phyloP scores from a whole-genome alignment of 2,329 filamentous ascomycete species.

The Phialophora expanda region DNA sequence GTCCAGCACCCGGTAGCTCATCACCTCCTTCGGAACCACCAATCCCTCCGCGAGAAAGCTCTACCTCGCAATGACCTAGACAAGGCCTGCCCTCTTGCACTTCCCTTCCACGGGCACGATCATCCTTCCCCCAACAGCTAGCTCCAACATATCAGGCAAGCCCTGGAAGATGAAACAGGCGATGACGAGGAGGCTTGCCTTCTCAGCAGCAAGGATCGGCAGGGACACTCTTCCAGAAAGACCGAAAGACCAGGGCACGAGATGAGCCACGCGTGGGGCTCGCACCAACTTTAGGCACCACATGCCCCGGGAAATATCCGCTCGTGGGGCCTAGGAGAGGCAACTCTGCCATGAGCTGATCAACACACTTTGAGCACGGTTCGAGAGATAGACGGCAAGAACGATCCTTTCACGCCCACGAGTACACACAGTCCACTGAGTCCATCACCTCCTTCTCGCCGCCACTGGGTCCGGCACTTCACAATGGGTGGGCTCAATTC shows the following conservation, averaged over 20 bases:
- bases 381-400: not conserved
- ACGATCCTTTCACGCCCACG: not conserved
- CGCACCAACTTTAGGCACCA: constrained; percentile 1
- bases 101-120: constrained; percentile 11
- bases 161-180: not conserved
- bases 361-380: not conserved
- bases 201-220: constrained; percentile 13
- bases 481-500: not conserved
- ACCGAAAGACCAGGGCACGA: not conserved
- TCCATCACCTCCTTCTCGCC: not conserved
- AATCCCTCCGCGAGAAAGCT: not conserved
- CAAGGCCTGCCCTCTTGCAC: not conserved
- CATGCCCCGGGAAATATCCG: constrained; percentile 4
- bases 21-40: not conserved
- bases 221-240: constrained; percentile 18
- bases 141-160: not conserved
- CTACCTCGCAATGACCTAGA: not conserved
- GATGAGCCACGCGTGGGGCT: not conserved
- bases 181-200: constrained; percentile 16
- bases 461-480: not conserved
- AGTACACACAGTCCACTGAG: not conserved
- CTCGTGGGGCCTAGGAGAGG: not conserved
- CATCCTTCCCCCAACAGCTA: not conserved
- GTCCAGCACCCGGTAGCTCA: not conserved
- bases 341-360: not conserved